Evolutionary conservation across 176 grass and related monocot species (phyloP).

Genomic region (Cenchrus fungigraminus): DNA sequence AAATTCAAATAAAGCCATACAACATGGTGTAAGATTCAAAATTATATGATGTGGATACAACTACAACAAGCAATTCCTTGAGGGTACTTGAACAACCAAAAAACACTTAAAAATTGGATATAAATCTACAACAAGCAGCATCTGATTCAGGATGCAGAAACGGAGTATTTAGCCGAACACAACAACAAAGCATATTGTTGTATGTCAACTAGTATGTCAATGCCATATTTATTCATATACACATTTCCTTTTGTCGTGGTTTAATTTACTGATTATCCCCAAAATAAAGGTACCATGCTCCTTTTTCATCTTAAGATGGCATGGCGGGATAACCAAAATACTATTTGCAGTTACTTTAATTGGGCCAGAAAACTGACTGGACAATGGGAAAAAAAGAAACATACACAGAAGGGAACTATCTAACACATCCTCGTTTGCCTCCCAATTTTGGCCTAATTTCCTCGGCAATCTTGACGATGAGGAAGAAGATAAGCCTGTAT

Average conservation of each 20-base stretch:
- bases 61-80: no score
- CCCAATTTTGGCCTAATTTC: conserved; percentile 23
- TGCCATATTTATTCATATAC: background rate
- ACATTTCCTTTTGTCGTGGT: background rate
- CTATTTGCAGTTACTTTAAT: background rate
- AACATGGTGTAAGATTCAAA: no score
- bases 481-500: conserved; percentile 52
- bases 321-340: background rate
- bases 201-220: background rate
- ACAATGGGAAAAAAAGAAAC: background rate
- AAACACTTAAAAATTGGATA: no score
- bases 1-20: no score
- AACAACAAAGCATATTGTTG: no score
- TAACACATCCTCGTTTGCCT: conserved; percentile 28
- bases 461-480: conserved; percentile 37
- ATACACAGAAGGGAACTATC: background rate
- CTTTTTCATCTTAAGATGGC: background rate
- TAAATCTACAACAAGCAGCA: no score
- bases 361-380: background rate
- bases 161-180: no score
- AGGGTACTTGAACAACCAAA: no score
- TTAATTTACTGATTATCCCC: background rate
- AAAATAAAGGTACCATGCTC: background rate
- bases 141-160: no score
- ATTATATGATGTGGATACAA: no score